A percentile compares a stretch with the other conserved stretches of the same genome.
Conservation (phyloP, 2,329 filamentous ascomycete genomes). For the Scedosporium apiospermum region DNA sequence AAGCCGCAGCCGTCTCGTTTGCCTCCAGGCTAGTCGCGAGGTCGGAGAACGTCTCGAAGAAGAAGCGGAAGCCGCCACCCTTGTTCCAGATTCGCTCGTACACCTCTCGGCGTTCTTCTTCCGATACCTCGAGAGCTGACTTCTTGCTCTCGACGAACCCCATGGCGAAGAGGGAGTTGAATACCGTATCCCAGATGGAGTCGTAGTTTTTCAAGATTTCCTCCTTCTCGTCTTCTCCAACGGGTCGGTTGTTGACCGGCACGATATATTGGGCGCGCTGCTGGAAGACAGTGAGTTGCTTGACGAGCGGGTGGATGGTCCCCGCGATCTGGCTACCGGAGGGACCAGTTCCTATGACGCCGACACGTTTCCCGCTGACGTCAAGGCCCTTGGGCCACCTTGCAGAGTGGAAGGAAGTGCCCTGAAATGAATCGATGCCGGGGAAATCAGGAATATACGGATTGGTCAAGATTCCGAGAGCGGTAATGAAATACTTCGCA, state of each 20-base stretch:
- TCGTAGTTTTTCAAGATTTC: not conserved
- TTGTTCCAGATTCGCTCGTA: slow-evolving; percentile 2
- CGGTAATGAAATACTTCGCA: too few relatives aligned
- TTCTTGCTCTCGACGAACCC: too few relatives aligned
- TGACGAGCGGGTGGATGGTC: not conserved
- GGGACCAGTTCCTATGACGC: not conserved
- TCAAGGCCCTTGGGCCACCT: not conserved
- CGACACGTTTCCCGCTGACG: not conserved
- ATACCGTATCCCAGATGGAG: not conserved
- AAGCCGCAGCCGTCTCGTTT: slow-evolving; percentile 4
- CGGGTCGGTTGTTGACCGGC: not conserved
- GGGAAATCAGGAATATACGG: too few relatives aligned
- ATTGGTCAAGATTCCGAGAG: too few relatives aligned
- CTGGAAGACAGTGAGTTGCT: not conserved
- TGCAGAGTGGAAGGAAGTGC: too few relatives aligned
- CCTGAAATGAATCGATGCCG: too few relatives aligned
- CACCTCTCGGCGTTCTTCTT: not conserved
- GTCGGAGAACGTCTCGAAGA: slow-evolving; percentile 9
- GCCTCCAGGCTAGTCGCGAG: slow-evolving; percentile 7
- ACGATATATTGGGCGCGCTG: not conserved
- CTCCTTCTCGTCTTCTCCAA: not conserved
- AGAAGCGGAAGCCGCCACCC: slow-evolving; percentile 8
- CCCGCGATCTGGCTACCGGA: not conserved
- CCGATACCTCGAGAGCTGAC: too few relatives aligned
- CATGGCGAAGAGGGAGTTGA: too few relatives aligned